Base-by-base conservation (phyloP, 2,329 filamentous ascomycete species). In the Aphanocladium album region DNA sequence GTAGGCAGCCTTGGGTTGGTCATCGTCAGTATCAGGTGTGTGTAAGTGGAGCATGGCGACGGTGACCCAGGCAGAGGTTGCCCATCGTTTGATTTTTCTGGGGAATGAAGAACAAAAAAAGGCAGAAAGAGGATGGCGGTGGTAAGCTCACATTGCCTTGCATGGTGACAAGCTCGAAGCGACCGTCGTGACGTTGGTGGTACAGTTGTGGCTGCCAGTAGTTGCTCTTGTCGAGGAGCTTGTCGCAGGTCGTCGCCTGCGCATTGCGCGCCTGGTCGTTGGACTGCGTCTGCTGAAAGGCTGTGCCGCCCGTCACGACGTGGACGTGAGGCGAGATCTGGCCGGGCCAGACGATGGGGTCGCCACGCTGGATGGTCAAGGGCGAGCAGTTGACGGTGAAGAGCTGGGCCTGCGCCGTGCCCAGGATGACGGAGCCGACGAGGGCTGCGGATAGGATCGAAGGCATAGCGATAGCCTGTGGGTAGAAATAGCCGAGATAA, bases 171-270 rank as follows among this genome's bases (percentile, higher is more conserved):
- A 71, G 67, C 64, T 74, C 72, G 39, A 88, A 85, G 59, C 76
- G 81, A 14, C 85, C 85, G 67, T 86, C 81, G 47, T 79, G 68
- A 49, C 80, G 77, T 62, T 81, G 72, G 61, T 76, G 77, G 64
- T 73, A 75, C 1, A 89, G 73, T 63, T 78, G 77, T 0, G 87
- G 87, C 17, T 83, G 83, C 87, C 88, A 90, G 74, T 90, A 90
- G 67, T 84, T 88, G 60, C 82, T 87, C 61, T 83, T 74, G 70
- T 89, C 87, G 63, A 83, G 75, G 30, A 79, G 77, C 60, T 87
- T 85, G 37, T 79, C 78, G 71, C 87, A 89, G 4, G 87, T 86
- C 1, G 87, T 87, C 71, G 88, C 90, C 12, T 79, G 79, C 1
- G 83, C 81, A 25, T 70, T 70, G 60, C 77, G 74, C n/a, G 82